Evolutionary conservation across 2,329 filamentous ascomycete species (phyloP), one percentile per base, ranked within the genome.

Genomic region (Colletotrichum liaoningense): DNA sequence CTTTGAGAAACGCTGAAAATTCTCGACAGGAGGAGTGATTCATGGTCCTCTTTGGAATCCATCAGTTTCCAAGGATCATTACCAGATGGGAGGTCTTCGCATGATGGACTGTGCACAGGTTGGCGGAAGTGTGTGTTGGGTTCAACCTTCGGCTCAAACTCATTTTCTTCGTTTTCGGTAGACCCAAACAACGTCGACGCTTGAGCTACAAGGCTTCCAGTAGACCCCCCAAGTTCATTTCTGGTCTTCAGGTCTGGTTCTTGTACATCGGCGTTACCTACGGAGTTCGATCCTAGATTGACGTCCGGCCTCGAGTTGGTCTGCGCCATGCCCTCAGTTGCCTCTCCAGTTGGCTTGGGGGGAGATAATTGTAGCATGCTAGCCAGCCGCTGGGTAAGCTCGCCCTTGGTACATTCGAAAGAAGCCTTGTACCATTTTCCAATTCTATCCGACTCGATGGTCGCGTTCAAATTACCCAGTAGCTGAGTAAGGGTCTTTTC

Each of bases 391-490:
- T 67, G 28, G 4, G 35, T 24, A 30, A 62, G 38, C 9, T 62
- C 56, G 6, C 6, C 26, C 19, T 67, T 22, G n/a, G 38, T 67
- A 46, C 57, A 62, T 42, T 62, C 56, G 6, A 67, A 67, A n/a
- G 42, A 26, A 16, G 56, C 9, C n/a, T 28, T 67, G 7, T 62
- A 67, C 65, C 65, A 67, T 24, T 38, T 62, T 1, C 65, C 42
- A 11, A 49, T 22, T 6, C 33, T 67, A 3, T 67, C 42, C 46
- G 22, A 35, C 16, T 62, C 65, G 22, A 67, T 22, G 9, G 55
- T 33, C 12, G 28, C 24, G 19, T 62, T 62, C 26, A 67, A 42
- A 4, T 62, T 62, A n/a, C 58, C 30, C 7, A 67, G 28, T 12
- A 67, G 46, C 16, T 67, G 56, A 19, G 42, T 22, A 12, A 67